Conservation (phyloP, 2,329 filamentous ascomycete species). For the Reticulascus tulasneorum region DNA sequence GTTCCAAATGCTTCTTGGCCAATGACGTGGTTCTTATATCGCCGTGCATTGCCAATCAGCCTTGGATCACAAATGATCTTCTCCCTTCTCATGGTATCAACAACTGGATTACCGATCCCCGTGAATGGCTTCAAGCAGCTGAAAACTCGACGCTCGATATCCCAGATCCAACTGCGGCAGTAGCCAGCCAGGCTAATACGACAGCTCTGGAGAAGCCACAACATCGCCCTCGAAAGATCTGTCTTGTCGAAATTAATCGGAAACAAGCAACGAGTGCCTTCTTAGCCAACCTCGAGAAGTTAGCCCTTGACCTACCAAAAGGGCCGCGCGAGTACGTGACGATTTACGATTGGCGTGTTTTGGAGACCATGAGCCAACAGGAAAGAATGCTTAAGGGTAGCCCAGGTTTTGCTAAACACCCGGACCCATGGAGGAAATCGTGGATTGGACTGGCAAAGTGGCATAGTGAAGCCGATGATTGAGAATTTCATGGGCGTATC, state of each 20-base stretch:
- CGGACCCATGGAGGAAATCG: conserved; percentile 40
- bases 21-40: conserved; percentile 36
- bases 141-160: too few species aligned
- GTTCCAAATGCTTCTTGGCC: conserved; percentile 32
- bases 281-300: conserved; percentile 26
- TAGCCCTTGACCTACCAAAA: conserved; percentile 20
- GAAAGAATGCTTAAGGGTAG: conserved; percentile 26
- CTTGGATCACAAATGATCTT: conserved; percentile 32
- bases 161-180: background rate
- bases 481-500: background rate
- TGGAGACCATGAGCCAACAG: conserved; percentile 34
- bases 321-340: conserved; percentile 32
- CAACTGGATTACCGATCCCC: conserved; percentile 27
- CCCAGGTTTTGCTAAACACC: background rate
- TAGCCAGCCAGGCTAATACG: too few species aligned
- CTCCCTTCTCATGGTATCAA: conserved; percentile 38
- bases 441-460: conserved; percentile 37
- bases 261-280: conserved; percentile 26
- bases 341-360: conserved; percentile 44
- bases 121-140: conserved; percentile 33
- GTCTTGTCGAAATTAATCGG: conserved; percentile 33
- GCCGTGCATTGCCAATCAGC: conserved; percentile 32
- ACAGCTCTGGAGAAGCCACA: too few species aligned
- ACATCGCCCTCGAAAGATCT: conserved; percentile 8
- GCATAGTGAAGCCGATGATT: background rate